Conservation (phyloP, 2,329 filamentous ascomycete genomes). For the Stenocarpella maydis region DNA sequence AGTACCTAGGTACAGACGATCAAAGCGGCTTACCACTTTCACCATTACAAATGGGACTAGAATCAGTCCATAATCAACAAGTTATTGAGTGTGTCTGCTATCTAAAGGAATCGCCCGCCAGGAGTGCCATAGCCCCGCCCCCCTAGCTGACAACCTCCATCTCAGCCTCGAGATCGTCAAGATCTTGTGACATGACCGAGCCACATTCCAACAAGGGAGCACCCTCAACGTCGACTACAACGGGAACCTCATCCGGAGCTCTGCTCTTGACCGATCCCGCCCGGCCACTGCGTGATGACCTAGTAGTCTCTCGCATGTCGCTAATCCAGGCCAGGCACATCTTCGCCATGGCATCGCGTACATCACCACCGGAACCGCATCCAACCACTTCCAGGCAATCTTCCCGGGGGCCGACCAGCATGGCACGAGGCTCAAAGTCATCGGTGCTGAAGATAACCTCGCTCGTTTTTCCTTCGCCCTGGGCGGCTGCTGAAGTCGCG, state of each 20-base stretch:
- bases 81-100: not conserved
- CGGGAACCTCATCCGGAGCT: not conserved
- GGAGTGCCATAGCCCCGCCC: no score
- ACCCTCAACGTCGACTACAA: not conserved
- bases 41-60: not conserved
- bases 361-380: not conserved
- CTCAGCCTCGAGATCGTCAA: not conserved
- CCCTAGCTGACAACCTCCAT: not conserved
- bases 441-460: not conserved
- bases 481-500: not conserved
- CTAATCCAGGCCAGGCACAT: not conserved
- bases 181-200: not conserved
- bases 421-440: not conserved
- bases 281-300: not conserved
- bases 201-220: not conserved
- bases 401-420: not conserved
- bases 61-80: not conserved
- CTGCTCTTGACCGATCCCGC: not conserved
- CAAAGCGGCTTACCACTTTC: not conserved
- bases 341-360: not conserved
- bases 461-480: not conserved
- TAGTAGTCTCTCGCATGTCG: not conserved
- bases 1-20: not conserved
- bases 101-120: not conserved
- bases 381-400: not conserved